A percentile compares a stretch with the other conserved stretches of the same genome.
Evolutionary conservation across 2,329 filamentous ascomycete genomes (phyloP).

Genomic region (Geosmithia putterillii): DNA sequence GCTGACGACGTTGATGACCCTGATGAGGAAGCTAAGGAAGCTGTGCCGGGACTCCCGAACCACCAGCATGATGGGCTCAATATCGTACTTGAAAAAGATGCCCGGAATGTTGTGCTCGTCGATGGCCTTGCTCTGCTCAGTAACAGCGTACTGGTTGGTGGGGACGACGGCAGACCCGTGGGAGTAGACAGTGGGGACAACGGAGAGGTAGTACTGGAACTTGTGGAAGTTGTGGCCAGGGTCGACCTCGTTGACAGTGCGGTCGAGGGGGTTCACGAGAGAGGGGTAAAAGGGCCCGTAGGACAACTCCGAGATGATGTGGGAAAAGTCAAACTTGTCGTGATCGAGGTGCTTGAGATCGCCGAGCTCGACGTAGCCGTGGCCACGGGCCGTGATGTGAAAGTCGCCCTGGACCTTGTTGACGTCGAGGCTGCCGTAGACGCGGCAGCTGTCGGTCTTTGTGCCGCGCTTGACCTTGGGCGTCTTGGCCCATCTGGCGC

Average conservation of each 20-base stretch:
- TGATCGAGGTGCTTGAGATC: constrained; percentile 65
- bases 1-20: constrained; percentile 80
- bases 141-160: constrained; percentile 98
- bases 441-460: constrained; percentile 64
- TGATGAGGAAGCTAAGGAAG: constrained; percentile 62
- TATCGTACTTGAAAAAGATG: constrained; percentile 97
- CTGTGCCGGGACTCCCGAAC: constrained; percentile 72
- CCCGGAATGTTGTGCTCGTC: constrained; percentile 65
- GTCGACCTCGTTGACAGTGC: constrained; percentile 66
- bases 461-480: constrained; percentile 51
- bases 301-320: constrained; percentile 89
- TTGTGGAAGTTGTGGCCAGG: constrained; percentile 73
- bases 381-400: constrained; percentile 88
- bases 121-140: constrained; percentile 66
- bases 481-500: constrained; percentile 62
- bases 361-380: constrained; percentile 80
- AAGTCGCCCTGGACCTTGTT: constrained; percentile 99
- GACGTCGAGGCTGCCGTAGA: constrained; percentile 80
- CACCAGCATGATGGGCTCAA: constrained; percentile 83
- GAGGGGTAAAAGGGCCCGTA: constrained; percentile 96
- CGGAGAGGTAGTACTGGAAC: constrained; percentile 93
- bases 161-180: constrained; percentile 55
- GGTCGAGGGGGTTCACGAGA: constrained; percentile 86
- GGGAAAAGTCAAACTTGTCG: constrained; percentile 84
- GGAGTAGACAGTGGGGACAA: constrained; percentile 90